These are phyloP conservation scores for Paraphoma sp. DNA, from an alignment of 2,329 filamentous ascomycete species.

Conservation along the genomic window DNA sequence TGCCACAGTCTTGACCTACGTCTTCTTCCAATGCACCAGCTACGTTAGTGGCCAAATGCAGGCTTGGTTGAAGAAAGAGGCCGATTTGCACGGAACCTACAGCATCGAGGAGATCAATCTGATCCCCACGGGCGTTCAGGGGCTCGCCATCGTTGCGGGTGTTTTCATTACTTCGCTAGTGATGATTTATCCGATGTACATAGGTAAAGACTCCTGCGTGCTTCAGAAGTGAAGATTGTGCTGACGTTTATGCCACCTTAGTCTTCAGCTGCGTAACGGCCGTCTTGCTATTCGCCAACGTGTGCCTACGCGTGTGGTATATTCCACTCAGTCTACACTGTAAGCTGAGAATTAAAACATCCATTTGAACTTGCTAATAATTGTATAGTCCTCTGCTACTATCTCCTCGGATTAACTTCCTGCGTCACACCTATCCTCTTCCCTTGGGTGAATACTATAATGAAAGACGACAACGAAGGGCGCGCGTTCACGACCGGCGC, in stretches of 20 bases:
- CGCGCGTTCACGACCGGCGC: conserved; percentile 41
- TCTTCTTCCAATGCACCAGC: conserved; percentile 37
- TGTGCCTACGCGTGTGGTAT: conserved; percentile 56
- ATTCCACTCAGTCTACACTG: conserved; percentile 51
- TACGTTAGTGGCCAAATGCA: conserved; percentile 57
- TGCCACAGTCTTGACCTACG: conserved; percentile 50
- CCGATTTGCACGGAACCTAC: conserved; percentile 39
- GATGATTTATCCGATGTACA: conserved; percentile 56
- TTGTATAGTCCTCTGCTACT: conserved; percentile 27
- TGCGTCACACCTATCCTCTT: conserved; percentile 35
- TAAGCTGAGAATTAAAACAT: conserved; percentile 8
- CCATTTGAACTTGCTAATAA: conserved; percentile 2
- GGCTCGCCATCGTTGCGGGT: conserved; percentile 54
- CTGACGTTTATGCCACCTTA: too few relatives aligned
- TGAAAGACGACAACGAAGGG: conserved; percentile 52
- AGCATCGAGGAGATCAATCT: conserved; percentile 56
- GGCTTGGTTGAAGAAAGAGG: conserved; percentile 57
- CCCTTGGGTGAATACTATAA: conserved; percentile 33
- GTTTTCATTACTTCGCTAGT: conserved; percentile 57
- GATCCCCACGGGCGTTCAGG: conserved; percentile 56
- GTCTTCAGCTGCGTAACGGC: conserved; percentile 50
- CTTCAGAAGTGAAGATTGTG: too few relatives aligned
- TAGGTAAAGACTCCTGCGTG: not conserved
- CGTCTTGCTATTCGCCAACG: conserved; percentile 49
- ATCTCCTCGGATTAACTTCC: conserved; percentile 30